Base-by-base conservation (phyloP, 1,284 basidiomycete genomes). In the Clitocybe nebularis region DNA sequence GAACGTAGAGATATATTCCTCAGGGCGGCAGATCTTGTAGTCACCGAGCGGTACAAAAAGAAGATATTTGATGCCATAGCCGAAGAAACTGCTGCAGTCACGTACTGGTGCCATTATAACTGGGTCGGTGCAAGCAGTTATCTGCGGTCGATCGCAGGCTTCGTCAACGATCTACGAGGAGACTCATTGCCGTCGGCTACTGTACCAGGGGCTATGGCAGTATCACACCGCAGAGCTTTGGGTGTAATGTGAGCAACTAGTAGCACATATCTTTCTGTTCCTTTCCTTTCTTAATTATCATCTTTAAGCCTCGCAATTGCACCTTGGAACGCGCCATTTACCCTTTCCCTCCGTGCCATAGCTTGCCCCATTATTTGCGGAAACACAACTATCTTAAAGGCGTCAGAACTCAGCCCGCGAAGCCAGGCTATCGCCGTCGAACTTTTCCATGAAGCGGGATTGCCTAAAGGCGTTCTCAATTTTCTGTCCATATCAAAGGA, bases 331-430 rank as follows among this genome's bases (percentile, higher is more conserved):
- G 69, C 68, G 3, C 72, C 77, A 0, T 52, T 72, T 7, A 51
- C 54, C 0, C 60, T 81, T n/a, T 55, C 70, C 0, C 47, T 79
- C 3, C 64, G 80, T 9, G 74, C 79, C 0, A 62, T 79, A 26
- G 62, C 69, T 3, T 62, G 75, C 7, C 77, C 81, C 0, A 62
- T 84, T 16, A 64, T 82, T 3, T 78, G 77, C 22, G 82, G 81
- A 2, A 84, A 84, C 59, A 79, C 80, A 0, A 74, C 79, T 2
- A 69, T 87, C 1, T 52, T 84, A 26, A 81, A 81, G 52, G 71
- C 74, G 5, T 79, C 78, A 0, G 81, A 84, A 51, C 60, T 63
- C 41, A 73, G 70, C 33, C 81, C 82, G 0, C 60, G 68, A 3
- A 69, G 65, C 5, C 76, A 81, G 47, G 59, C 67, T 1, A 58